Conservation (phyloP, 768 basidiomycete species). For the Naganishia friedmannii region DNA sequence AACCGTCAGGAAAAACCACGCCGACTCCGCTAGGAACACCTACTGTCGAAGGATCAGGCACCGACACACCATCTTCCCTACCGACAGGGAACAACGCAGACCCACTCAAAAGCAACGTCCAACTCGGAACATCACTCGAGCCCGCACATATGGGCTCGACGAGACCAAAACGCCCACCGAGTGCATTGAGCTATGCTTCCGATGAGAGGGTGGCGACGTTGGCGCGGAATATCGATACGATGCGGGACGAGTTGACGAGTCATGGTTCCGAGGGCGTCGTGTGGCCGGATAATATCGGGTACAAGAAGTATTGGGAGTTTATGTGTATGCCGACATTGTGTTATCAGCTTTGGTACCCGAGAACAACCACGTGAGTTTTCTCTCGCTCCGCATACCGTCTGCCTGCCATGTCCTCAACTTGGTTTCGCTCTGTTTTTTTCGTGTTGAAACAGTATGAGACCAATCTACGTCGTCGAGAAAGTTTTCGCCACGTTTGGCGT, state of each 20-base stretch:
- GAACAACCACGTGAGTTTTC: constrained; percentile 69
- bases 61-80: background rate
- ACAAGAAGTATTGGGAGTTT: constrained; percentile 77
- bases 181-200: constrained; percentile 64
- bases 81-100: constrained; percentile 20
- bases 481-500: constrained; percentile 88
- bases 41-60: background rate
- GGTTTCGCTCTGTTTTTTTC: background rate
- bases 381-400: background rate
- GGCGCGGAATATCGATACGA: constrained; percentile 72
- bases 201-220: constrained; percentile 63
- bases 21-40: background rate
- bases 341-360: constrained; percentile 93
- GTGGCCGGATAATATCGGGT: constrained; percentile 82
- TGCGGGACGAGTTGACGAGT: constrained; percentile 72
- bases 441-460: constrained; percentile 58
- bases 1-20: background rate
- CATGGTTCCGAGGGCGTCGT: constrained; percentile 61
- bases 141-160: constrained; percentile 43
- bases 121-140: constrained; percentile 48
- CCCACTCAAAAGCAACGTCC: constrained; percentile 34
- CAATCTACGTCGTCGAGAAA: constrained; percentile 71
- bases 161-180: constrained; percentile 34
- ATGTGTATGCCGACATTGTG: constrained; percentile 86
- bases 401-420: background rate